These are phyloP conservation scores for Sporobolus alterniflorus DNA, from an alignment of 202 grass and related monocot genomes.

Conservation along the genomic window DNA sequence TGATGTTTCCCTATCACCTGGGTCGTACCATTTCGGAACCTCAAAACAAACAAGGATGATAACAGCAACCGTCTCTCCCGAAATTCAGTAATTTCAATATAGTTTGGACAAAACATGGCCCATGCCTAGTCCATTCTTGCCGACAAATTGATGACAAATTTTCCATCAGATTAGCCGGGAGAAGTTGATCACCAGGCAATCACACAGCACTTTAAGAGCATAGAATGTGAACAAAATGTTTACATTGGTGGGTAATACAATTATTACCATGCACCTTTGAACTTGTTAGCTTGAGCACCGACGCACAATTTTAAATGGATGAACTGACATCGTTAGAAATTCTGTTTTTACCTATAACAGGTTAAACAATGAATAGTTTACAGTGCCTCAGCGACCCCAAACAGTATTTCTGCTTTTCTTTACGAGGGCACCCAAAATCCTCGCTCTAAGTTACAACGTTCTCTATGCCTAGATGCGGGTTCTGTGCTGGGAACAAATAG, in stretches of 20 bases:
- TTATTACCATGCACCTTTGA: background rate
- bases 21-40: background rate
- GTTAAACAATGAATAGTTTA: constrained; percentile 54
- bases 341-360: constrained; percentile 46
- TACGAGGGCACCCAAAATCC: constrained; percentile 17
- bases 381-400: constrained; percentile 33
- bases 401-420: constrained; percentile 28
- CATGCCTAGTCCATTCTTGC: background rate
- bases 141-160: background rate
- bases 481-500: constrained; percentile 23
- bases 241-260: background rate
- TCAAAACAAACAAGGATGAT: background rate
- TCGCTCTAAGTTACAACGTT: constrained; percentile 48
- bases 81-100: background rate
- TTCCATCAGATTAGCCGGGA: background rate
- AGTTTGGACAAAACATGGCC: background rate
- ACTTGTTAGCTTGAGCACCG: background rate
- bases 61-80: background rate
- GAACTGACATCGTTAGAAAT: constrained; percentile 33
- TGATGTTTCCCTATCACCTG: background rate
- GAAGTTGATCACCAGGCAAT: background rate
- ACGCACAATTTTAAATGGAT: constrained; percentile 22
- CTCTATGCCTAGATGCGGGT: constrained; percentile 40
- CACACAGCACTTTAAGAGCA: constrained; percentile 16
- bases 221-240: background rate